Base-by-base conservation (phyloP, 148 eudicot genomes). In the Diospyros kaki region DNA sequence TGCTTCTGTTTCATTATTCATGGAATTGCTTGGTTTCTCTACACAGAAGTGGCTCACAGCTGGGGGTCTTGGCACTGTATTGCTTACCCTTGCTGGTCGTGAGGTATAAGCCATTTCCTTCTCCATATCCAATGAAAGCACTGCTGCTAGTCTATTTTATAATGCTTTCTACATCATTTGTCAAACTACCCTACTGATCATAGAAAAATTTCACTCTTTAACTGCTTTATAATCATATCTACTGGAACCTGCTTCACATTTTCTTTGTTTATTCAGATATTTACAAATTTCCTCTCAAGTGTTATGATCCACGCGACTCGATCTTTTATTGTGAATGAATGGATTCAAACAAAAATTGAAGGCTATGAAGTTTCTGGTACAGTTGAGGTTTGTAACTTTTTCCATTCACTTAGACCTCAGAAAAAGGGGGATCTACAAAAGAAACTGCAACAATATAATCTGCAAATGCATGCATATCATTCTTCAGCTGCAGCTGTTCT, bases 41-140 rank as follows among this genome's bases (percentile, higher is more conserved):
- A 88, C 94, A 60, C 94, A 88, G 74, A 90, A 79, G 73, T 92
- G 87, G 89, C 78, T 92, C 42, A 92, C 97, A 66, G 97, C 97
- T 81, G 94, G 97, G 78, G 97, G 97, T 76, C 94, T 92, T 82
- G 97, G 97, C 59, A 92, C 97, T 54, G 97, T 92, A 58, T 82
- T 92, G 84, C 83, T 92, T 18, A 92, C 97, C 42, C 97, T 92
- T 79, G 94, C 97, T 79, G 97, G 97, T 68, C 93, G 97, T 66
- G 97, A 92, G 97, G 97, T 92, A 65, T 48, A 70, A 13, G 12
- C 48, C 39, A n/a, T 48, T 71, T 62, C 28, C 69, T 12, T 76
- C 28, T n/a, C 54, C 28, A 5, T 45, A 10, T 62, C 48, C 53
- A 9, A 13, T 70, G 7, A 59, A 70, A 54, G 50, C 18, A 15